Evolutionary conservation across 2,329 filamentous ascomycete genomes (phyloP).

Genomic region (Aspergillus uvarum): DNA sequence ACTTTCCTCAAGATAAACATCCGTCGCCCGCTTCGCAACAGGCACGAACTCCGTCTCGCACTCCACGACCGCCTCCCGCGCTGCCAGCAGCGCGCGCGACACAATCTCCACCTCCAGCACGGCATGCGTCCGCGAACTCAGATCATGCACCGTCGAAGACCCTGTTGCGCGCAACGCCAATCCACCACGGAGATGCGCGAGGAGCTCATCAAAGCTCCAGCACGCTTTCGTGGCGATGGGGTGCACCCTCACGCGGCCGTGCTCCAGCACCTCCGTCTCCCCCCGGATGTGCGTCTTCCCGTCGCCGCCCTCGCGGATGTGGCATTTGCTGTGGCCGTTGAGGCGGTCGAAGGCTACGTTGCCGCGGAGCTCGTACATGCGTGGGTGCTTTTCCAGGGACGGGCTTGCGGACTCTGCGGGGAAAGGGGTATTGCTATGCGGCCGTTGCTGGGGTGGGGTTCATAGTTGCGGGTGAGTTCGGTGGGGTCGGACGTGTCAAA

Average conservation of each 20-base stretch:
- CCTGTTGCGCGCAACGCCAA: constrained; percentile 36
- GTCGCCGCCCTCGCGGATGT: constrained; percentile 44
- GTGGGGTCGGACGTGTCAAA: too few species aligned
- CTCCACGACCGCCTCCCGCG: constrained; percentile 41
- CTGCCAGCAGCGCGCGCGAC: constrained; percentile 36
- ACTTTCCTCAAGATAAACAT: constrained; percentile 44
- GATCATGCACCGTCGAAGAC: constrained; percentile 44
- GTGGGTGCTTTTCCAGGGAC: too few species aligned
- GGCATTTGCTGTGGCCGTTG: constrained; percentile 39
- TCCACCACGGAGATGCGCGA: constrained; percentile 27
- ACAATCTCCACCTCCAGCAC: constrained; percentile 47
- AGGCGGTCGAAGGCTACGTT: constrained; percentile 47
- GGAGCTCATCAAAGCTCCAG: constrained; percentile 39
- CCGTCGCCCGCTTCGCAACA: constrained; percentile 45
- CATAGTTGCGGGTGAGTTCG: too few species aligned
- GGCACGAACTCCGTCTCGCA: constrained; percentile 48
- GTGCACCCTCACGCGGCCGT: constrained; percentile 44
- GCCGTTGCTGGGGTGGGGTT: too few species aligned
- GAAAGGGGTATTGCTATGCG: too few species aligned
- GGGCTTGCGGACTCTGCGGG: too few species aligned
- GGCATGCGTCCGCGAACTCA: constrained; percentile 49
- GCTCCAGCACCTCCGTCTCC: constrained; percentile 42
- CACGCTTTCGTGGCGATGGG: constrained; percentile 33
- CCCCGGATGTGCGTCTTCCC: constrained; percentile 45
- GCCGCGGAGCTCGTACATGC: constrained; percentile 44